A percentile compares a stretch with the other conserved stretches of the same genome.
These are phyloP conservation scores for Leishmania martiniquensis DNA, from an alignment of 208 protist genomes.

Conservation along the genomic window DNA sequence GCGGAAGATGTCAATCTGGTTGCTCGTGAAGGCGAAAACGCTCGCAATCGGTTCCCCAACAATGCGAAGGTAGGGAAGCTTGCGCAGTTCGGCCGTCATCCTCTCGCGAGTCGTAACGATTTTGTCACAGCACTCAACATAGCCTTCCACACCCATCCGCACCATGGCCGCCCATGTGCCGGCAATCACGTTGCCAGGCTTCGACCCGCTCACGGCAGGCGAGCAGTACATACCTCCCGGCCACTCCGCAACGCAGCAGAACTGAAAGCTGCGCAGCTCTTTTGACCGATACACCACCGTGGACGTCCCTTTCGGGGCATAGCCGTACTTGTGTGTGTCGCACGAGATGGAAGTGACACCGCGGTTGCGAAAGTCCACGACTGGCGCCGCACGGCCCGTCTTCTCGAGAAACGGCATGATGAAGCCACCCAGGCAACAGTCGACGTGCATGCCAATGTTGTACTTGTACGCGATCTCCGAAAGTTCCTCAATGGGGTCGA, in stretches of 20 bases:
- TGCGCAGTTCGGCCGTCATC: conserved; percentile 71
- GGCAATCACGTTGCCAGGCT: conserved; percentile 95
- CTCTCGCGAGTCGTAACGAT: conserved; percentile 83
- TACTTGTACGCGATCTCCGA: conserved; percentile 86
- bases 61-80: conserved; percentile 76
- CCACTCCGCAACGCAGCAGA: conserved; percentile 96
- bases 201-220: conserved; percentile 95
- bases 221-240: conserved; percentile 98
- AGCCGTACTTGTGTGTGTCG: conserved; percentile 99
- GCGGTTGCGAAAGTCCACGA: conserved; percentile 96
- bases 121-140: conserved; percentile 74
- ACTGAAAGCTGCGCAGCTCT: conserved; percentile 94
- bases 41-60: conserved; percentile 85
- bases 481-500: conserved; percentile 93
- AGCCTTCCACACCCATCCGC: conserved; percentile 89
- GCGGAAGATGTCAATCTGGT: conserved; percentile 92
- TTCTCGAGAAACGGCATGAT: conserved; percentile 96
- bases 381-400: conserved; percentile 83
- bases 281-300: conserved; percentile 94
- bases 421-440: conserved; percentile 98
- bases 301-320: conserved; percentile 97
- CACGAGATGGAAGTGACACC: conserved; percentile 98
- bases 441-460: conserved; percentile 97
- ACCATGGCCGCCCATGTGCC: conserved; percentile 97
- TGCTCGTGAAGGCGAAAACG: conserved; percentile 91